Evolutionary conservation across 2,329 filamentous ascomycete genomes (phyloP).

Genomic region (Leptographium lundbergii): DNA sequence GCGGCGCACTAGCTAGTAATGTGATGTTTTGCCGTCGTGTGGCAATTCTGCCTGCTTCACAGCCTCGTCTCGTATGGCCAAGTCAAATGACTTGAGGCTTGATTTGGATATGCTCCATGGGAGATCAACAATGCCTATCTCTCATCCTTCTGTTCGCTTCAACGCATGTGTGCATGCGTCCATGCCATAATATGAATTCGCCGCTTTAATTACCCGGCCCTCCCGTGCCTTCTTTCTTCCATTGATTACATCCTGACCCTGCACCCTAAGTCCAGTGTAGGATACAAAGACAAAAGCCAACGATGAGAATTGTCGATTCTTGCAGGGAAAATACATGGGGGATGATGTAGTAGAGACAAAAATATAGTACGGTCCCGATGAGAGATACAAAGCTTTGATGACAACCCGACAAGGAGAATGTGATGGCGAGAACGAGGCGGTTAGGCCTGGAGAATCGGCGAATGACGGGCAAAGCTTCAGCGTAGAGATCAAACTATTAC

Average conservation of each 20-base stretch:
- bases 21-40: not conserved
- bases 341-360: not conserved
- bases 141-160: not conserved
- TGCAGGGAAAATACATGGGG: not conserved
- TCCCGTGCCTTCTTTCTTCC: not conserved
- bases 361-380: not conserved
- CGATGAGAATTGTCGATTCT: not conserved
- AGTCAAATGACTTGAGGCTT: not conserved
- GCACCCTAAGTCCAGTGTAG: not conserved
- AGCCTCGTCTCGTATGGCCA: not conserved
- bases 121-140: too few relatives aligned
- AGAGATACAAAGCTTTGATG: not conserved
- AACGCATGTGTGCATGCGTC: not conserved
- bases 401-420: not conserved
- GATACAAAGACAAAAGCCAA: not conserved
- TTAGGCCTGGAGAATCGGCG: not conserved
- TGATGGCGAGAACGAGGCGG: not conserved
- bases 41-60: not conserved
- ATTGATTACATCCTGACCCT: not conserved
- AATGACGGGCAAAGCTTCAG: not conserved
- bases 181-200: not conserved
- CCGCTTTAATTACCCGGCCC: not conserved
- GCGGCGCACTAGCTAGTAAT: not conserved
- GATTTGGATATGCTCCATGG: too few relatives aligned
- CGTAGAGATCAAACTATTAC: slow-evolving; percentile 35